Base-by-base conservation (phyloP, 2,329 filamentous ascomycete species). In the Hymenoscyphus linearis region DNA sequence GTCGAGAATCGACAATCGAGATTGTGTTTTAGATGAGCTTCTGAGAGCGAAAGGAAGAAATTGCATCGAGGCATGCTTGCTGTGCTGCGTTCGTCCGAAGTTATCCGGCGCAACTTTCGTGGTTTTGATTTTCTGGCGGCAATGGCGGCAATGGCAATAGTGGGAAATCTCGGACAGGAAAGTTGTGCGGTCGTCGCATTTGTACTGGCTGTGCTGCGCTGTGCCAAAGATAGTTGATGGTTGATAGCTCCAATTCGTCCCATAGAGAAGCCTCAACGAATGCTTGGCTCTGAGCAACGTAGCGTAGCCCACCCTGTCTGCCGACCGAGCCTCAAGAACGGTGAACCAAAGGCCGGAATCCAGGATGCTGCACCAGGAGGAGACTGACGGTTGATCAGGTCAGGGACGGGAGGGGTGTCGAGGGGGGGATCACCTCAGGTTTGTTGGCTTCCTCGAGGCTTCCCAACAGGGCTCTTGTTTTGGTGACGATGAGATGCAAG, bases 121-220 rank as follows among this genome's bases (percentile, higher is more conserved):
- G 37, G 27, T 52, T 57, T 50, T 53, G 26, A 16, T 52, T 58
- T 37, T 52, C n/a, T 27, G 57, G 57, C 57, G 57, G 44, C 47
- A 58, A 53, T 22, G 57, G 57, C 57, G 57, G 44, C 47, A 58
- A 53, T 22, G 57, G 57, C 57, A 44, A 58, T 52, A 52, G 52
- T 10, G 9, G 22, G n/a, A 35, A 34, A 35, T 13, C 26, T 16
- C 18, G 7, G 57, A 27, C 25, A n/a, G 31, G 14, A 52, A 52
- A 18, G 55, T 26, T 31, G 16, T 36, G 26, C 52, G 34, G 27
- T 36, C 52, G 27, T 27, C 13, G 52, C 18, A 26, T 36, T 31
- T 18, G 18, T 37, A n/a, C 18, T 31, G 27, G 31, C 31, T 4
- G 31, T 31, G 31, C 3, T 31, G 31, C 10, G 31, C 10, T 10